Evolutionary conservation across 1,139 yeast genomes (phyloP).

Genomic region (Magnusiomyces fungicola): DNA sequence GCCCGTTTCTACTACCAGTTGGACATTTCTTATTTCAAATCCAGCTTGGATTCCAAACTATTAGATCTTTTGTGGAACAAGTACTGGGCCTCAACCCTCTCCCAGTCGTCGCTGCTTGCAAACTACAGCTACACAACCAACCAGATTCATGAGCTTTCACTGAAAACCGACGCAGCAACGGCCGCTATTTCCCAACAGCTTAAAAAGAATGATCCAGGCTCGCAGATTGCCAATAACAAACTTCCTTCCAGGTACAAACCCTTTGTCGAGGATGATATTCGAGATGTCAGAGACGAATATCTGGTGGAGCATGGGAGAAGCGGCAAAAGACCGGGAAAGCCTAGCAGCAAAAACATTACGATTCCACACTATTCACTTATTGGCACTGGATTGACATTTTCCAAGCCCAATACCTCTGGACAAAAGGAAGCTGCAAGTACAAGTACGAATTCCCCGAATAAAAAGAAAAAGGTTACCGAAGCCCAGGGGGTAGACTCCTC

Average conservation of each 20-base stretch:
- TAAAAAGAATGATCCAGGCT: too few species aligned
- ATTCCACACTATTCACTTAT: slow-evolving; percentile 17
- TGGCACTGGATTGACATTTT: slow-evolving; percentile 12
- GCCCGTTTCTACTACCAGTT: slow-evolving; percentile 65
- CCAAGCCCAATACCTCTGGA: not conserved
- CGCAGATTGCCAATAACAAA: not conserved
- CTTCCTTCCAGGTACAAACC: not conserved
- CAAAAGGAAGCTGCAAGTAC: not conserved
- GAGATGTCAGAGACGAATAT: too few species aligned
- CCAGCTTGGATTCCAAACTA: not conserved
- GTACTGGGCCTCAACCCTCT: slow-evolving; percentile 43
- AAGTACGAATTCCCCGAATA: not conserved
- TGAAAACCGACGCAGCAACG: slow-evolving; percentile 19
- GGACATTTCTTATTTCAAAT: slow-evolving; percentile 56
- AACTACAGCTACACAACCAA: slow-evolving; percentile 28
- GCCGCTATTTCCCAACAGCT: not conserved
- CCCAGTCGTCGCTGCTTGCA: slow-evolving; percentile 25
- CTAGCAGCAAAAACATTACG: slow-evolving; percentile 29
- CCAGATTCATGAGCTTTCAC: slow-evolving; percentile 25
- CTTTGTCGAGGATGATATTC: too few species aligned
- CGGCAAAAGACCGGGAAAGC: too few species aligned
- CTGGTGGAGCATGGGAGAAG: too few species aligned
- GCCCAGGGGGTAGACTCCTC: too few species aligned
- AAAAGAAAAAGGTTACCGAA: not conserved
- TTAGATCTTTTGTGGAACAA: slow-evolving; percentile 40